Percentiles rank a stretch among this genome's conserved stretches.
These are phyloP conservation scores for Aeschynomene evenia DNA, from an alignment of 306 rosid genomes.

Conservation along the genomic window DNA sequence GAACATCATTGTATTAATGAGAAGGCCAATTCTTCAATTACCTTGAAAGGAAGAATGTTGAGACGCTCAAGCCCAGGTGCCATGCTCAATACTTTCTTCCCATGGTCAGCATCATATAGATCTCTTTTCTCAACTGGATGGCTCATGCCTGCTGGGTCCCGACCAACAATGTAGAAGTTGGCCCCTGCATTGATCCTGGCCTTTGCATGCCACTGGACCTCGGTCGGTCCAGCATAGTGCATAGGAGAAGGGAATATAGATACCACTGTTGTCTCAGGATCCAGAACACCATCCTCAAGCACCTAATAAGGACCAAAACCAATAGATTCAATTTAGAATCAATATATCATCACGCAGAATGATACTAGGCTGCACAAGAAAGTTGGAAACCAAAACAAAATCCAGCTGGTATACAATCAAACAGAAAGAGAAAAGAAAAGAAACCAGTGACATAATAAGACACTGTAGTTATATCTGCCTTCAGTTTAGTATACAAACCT, in stretches of 20 bases:
- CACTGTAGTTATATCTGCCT: not conserved
- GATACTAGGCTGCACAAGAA: not conserved
- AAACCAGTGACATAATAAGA: not conserved
- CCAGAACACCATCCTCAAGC: conserved; percentile 98
- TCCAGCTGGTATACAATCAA: not conserved
- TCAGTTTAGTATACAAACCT: conserved; percentile 46
- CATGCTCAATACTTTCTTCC: conserved; percentile 96
- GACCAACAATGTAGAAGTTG: conserved; percentile 95
- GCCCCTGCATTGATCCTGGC: conserved; percentile 99
- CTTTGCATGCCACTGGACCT: conserved; percentile 99
- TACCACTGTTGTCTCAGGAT: conserved; percentile 96
- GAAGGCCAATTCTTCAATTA: conserved; percentile 27
- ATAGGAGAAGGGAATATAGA: conserved; percentile 99
- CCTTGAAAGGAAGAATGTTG: conserved; percentile 97
- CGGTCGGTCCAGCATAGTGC: conserved; percentile 99
- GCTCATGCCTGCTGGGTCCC: conserved; percentile 99
- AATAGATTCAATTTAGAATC: not conserved
- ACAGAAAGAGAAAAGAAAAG: not conserved
- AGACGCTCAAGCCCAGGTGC: conserved; percentile 97
- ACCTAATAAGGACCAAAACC: conserved; percentile 50
- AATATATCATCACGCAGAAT: not conserved
- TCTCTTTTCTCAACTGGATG: conserved; percentile 92
- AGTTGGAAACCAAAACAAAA: not conserved
- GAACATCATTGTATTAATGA: not conserved
- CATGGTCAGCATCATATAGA: conserved; percentile 95